A percentile compares a stretch with the other conserved stretches of the same genome.
phyloP scores from a whole-genome alignment of 306 rosid species.

The Rosa multiflora region DNA sequence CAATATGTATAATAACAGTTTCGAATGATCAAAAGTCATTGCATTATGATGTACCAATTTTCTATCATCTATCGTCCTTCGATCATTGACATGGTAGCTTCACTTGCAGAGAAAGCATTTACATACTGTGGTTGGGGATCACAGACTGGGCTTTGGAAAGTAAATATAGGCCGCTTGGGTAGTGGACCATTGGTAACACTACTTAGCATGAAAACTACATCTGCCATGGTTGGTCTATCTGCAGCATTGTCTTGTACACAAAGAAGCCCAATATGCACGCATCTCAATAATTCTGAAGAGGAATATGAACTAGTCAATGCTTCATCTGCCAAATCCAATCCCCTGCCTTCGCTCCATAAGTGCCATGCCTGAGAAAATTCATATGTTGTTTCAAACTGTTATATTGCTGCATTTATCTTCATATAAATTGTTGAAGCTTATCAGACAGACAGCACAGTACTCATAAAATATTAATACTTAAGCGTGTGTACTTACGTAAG shows the following conservation, averaged over 20 bases:
- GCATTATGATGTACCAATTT: neutral
- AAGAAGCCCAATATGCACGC: slow-evolving; percentile 25
- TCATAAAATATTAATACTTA: neutral
- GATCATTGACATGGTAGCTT: neutral
- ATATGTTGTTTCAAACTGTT: neutral
- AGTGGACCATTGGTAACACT: slow-evolving; percentile 12
- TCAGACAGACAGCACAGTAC: neutral
- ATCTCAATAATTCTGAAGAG: slow-evolving; percentile 7
- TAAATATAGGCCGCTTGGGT: slow-evolving; percentile 23
- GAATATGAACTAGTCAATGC: neutral
- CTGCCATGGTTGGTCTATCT: slow-evolving; percentile 30
- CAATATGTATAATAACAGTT: neutral
- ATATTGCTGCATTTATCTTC: neutral
- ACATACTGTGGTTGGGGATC: neutral
- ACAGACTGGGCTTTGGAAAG: neutral
- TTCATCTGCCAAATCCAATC: neutral
- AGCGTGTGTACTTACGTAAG: slow-evolving; percentile 26
- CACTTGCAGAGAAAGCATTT: neutral
- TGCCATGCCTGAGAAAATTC: slow-evolving; percentile 17
- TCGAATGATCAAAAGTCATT: neutral
- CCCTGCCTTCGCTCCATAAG: slow-evolving; percentile 14
- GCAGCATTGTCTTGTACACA: slow-evolving; percentile 28
- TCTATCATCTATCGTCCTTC: slow-evolving; percentile 13
- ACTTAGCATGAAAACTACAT: slow-evolving; percentile 19
- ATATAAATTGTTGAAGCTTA: too few species aligned